phyloP scores from a whole-genome alignment of 768 basidiomycete species.

The Suillus discolor region DNA sequence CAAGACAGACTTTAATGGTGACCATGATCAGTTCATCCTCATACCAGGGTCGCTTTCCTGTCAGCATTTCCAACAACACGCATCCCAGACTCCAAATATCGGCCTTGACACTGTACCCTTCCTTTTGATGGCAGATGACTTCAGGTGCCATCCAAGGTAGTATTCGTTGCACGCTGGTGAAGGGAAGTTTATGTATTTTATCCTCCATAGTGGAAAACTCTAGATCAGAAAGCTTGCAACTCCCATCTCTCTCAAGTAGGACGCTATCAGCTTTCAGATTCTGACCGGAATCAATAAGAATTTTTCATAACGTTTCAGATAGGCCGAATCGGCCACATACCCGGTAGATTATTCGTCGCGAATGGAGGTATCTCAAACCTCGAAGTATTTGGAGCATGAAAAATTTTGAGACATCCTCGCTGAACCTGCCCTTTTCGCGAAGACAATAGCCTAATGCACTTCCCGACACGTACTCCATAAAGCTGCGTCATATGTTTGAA shows the following conservation, averaged over 20 bases:
- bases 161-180: constrained; percentile 94
- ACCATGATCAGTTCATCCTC: constrained; percentile 89
- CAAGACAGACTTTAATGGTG: constrained; percentile 79
- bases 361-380: constrained; percentile 92
- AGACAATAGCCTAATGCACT: constrained; percentile 92
- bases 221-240: constrained; percentile 98
- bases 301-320: not conserved
- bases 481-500: constrained; percentile 49
- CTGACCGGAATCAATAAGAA: constrained; percentile 38
- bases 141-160: constrained; percentile 99
- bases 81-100: constrained; percentile 99
- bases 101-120: constrained; percentile 94
- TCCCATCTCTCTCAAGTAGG: constrained; percentile 89
- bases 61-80: constrained; percentile 99
- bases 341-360: constrained; percentile 88
- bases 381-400: constrained; percentile 91
- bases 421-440: constrained; percentile 89
- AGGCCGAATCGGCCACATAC: constrained; percentile 41
- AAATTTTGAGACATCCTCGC: constrained; percentile 88
- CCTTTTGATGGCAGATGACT: constrained; percentile 83
- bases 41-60: constrained; percentile 93
- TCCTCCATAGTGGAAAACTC: constrained; percentile 95
- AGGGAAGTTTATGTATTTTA: constrained; percentile 77
- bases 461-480: constrained; percentile 98
- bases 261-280: constrained; percentile 99